phyloP scores from a whole-genome alignment of 306 rosid genomes.

The Cicer yamashitae region DNA sequence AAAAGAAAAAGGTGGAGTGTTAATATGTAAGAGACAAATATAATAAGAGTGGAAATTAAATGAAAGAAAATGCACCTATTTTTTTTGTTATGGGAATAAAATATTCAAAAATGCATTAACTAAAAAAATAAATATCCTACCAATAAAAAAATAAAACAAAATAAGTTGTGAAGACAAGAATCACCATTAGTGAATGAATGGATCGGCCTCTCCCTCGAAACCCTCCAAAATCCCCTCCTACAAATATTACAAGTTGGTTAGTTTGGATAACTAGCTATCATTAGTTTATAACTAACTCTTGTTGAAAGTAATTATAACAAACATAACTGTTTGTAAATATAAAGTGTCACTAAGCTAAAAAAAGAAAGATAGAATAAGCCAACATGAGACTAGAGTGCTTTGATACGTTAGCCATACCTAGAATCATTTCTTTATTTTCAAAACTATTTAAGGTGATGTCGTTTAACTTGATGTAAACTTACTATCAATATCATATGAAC shows the following conservation, averaged over 20 bases:
- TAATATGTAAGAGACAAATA: too few relatives aligned
- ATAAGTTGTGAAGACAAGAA: too few relatives aligned
- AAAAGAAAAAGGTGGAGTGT: too few relatives aligned
- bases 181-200: too few relatives aligned
- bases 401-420: background rate
- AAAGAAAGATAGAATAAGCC: background rate
- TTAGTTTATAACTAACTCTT: constrained; percentile 13
- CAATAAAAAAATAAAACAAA: too few relatives aligned
- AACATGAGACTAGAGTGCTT: constrained; percentile 14
- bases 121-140: too few relatives aligned
- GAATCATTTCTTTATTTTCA: constrained; percentile 8
- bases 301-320: background rate
- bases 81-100: too few relatives aligned
- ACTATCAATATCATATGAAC: constrained; percentile 1
- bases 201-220: too few relatives aligned
- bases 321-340: background rate
- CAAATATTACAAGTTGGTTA: background rate
- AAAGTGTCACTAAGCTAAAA: background rate
- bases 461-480: constrained; percentile 4
- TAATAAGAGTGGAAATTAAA: too few relatives aligned
- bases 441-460: constrained; percentile 3
- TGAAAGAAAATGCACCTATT: too few relatives aligned
- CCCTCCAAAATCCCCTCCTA: too few relatives aligned
- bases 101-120: too few relatives aligned
- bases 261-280: constrained; percentile 1